Conservation (phyloP, 2,329 filamentous ascomycete genomes). For the Sarocladium strictum region DNA sequence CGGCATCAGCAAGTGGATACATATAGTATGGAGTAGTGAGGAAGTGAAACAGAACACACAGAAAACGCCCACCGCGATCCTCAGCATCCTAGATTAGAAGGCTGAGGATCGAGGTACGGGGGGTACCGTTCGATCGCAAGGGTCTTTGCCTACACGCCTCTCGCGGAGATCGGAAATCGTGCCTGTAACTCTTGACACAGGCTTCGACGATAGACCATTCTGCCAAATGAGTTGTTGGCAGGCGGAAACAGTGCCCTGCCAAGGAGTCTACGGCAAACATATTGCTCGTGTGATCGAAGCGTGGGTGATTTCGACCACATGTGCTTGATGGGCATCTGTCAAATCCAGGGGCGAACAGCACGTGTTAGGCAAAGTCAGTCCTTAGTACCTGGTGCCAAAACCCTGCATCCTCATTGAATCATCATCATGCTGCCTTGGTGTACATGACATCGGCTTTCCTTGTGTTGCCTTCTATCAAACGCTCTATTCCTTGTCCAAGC, state of each 20-base stretch:
- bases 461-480: constrained; percentile 11
- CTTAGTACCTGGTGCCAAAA: not conserved
- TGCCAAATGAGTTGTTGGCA: not conserved
- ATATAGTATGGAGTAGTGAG: too few relatives aligned
- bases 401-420: constrained; percentile 7
- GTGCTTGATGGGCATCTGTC: not conserved
- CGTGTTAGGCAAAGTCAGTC: not conserved
- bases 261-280: too few relatives aligned
- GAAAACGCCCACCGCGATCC: not conserved
- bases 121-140: not conserved
- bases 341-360: not conserved
- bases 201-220: too few relatives aligned
- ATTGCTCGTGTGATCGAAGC: too few relatives aligned
- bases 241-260: not conserved
- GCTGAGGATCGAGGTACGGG: not conserved
- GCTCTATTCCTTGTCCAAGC: constrained; percentile 72
- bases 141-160: not conserved
- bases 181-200: too few relatives aligned
- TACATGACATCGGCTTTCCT: constrained; percentile 4
- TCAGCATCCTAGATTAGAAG: not conserved
- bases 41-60: not conserved
- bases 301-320: too few relatives aligned
- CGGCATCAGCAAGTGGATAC: too few relatives aligned
- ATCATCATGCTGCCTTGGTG: constrained; percentile 7
- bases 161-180: not conserved